Evolutionary conservation across 1,284 basidiomycete genomes (phyloP), one percentile per base, ranked within the genome.

Genomic region (Nidula niveotomentosa): DNA sequence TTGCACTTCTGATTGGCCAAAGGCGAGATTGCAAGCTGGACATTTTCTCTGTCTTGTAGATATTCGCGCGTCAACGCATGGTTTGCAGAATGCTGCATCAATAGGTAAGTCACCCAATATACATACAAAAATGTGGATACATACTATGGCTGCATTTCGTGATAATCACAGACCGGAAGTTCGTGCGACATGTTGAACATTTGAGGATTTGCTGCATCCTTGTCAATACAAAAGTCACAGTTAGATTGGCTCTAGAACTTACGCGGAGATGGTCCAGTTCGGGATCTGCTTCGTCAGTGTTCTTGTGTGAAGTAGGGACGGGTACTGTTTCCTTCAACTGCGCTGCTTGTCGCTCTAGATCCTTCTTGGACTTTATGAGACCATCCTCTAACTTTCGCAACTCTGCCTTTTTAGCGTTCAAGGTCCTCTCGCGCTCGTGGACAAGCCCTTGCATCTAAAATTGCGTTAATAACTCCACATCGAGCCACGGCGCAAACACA

Each of bases 21-120:
- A 99, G 1, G 84, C 76, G 39, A 92, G 67, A 59, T 90, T 90
- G 69, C 96, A 98, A 17, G 91, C 89, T 13, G 96, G 96, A 71
- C 96, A 99, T 73, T 98, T 98, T 48, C 96, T 88, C 70, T 98
- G 96, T 58, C 96, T 85, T 33, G 92, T 96, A 49, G 90, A 78
- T 62, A 99, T 85, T 37, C 97, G 87, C 30, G 88, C 80, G 61
- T 98, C 95, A 48, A 99, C 84, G 69, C 96, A 92, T 18, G 80
- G 74, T 68, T 90, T 90, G 77, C 96, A 98, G 73, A 98, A 96
- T 0, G 94, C 92, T 94, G 52, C 46, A 23, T 3, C 23, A 23
- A 23, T 3, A 23, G 47, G 30, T 34, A 54, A 48, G 47, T n/a
- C 59, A 18, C 30, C 51, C 49, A 53, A 36, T 36, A 51, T 35